Evolutionary conservation across 768 basidiomycete genomes (phyloP).

Genomic region (Austroboletus eburneus): DNA sequence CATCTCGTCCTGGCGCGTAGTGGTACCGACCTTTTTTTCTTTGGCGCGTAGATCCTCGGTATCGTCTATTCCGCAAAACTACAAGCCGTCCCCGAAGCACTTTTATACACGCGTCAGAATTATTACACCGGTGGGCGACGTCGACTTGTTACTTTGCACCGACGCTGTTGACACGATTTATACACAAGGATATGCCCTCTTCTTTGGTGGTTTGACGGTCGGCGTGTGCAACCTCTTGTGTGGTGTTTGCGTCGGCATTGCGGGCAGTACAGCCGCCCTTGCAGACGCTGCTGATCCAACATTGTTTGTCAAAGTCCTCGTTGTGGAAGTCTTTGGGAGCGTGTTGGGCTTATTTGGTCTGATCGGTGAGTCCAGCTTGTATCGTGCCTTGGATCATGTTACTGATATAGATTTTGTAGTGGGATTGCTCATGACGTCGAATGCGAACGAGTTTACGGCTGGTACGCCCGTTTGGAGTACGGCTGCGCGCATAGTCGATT

Average conservation of each 20-base stretch:
- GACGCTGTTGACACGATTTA: not conserved
- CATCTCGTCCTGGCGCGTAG: not conserved
- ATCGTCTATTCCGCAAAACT: conserved; percentile 37
- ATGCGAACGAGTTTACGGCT: conserved; percentile 55
- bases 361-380: conserved; percentile 59
- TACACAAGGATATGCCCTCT: conserved; percentile 75
- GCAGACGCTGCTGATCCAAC: conserved; percentile 94
- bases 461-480: conserved; percentile 29
- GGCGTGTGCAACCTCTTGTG: conserved; percentile 94
- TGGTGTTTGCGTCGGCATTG: conserved; percentile 90
- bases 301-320: conserved; percentile 93
- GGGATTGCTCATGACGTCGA: conserved; percentile 73
- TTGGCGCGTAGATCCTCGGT: conserved; percentile 69
- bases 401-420: conserved; percentile 39
- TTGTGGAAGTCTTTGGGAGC: conserved; percentile 92
- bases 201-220: conserved; percentile 96
- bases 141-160: not conserved
- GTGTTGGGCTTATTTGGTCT: conserved; percentile 91
- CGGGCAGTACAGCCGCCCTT: conserved; percentile 88
- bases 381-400: not conserved
- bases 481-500: conserved; percentile 26
- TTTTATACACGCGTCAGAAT: conserved; percentile 79
- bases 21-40: not conserved
- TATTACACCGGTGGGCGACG: conserved; percentile 76
- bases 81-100: conserved; percentile 49